Base-by-base conservation (phyloP, 2,329 filamentous ascomycete species). In the Talaromyces sp. region DNA sequence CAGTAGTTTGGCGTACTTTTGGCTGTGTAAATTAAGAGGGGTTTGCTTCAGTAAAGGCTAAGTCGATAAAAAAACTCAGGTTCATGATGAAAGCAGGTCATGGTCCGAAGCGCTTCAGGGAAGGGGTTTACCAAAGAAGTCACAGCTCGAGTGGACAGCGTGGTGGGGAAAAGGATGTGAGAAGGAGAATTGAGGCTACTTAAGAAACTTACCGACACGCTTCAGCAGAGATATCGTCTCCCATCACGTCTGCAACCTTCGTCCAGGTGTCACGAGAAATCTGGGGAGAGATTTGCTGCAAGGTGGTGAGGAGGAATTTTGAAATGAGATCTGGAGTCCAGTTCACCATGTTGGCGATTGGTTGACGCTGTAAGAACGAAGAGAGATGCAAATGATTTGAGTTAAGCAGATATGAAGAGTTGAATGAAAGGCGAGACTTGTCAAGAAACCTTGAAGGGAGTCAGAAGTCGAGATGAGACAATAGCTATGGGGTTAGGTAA, bases 141-240 rank as follows among this genome's bases (percentile, higher is more conserved):
- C 7, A 3, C 24, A 31, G 14, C 14, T 33, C 11, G 8, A 31
- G 19, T 22, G 5, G 11, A 56, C 13, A 57, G 5, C 2, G 3
- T 43, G 14, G 9, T 16, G 43, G n/a, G 14, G 27, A 19, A 62
- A 22, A 13, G 50, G 16, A 1, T 3, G 9, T 10, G 22, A 31
- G 7, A 16, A 31, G 24, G 14, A 27, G 47, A 50, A 50, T 11
- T 6, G 9, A 33, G 35, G 16, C 10, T 48, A 14, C 4, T 35
- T 9, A 16, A 19, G 11, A 60, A 16, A 50, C 59, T 45, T 62
- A 65, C 60, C 54, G 52, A 11, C 64, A 65, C 0, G 64, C 47
- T 9, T 57, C 52, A 4, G 27, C 24, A n/a, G 64, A 19, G 19
- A 62, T 31, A 1, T 57, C 59, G 2, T 31, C 8, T 9, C 64